A percentile compares a stretch with the other conserved stretches of the same genome.
Conservation (phyloP, 106 monocot species). For the Apostasia shenzhenica region DNA sequence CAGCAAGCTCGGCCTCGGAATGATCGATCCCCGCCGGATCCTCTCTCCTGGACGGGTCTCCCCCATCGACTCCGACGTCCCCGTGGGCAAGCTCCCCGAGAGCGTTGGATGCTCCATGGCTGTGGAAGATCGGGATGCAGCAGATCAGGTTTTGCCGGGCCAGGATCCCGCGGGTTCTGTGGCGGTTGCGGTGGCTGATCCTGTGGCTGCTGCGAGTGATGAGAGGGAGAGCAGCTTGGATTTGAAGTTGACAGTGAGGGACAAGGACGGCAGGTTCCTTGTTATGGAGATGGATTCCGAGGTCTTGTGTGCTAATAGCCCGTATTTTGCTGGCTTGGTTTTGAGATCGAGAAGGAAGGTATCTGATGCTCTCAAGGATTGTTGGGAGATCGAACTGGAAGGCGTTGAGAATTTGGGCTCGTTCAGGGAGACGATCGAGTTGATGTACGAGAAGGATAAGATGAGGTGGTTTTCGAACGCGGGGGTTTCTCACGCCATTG, state of each 20-base stretch:
- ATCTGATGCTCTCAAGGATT: constrained; percentile 12
- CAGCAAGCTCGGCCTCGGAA: constrained; percentile 28
- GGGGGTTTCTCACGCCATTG: constrained; percentile 61
- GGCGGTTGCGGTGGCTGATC: not conserved
- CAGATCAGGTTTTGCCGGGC: constrained; percentile 9
- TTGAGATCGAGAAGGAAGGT: constrained; percentile 13
- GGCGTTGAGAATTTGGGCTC: constrained; percentile 49
- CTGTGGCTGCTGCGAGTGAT: not conserved
- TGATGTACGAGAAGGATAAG: constrained; percentile 58
- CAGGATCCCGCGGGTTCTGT: not conserved
- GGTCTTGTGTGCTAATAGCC: constrained; percentile 51
- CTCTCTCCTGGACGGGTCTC: constrained; percentile 89
- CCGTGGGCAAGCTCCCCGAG: constrained; percentile 20
- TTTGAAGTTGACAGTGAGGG: constrained; percentile 59
- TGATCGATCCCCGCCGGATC: constrained; percentile 69
- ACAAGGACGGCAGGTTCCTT: constrained; percentile 46
- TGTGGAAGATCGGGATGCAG: not conserved
- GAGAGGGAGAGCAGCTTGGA: constrained; percentile 22
- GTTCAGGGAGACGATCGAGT: constrained; percentile 74
- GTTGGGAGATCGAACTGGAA: constrained; percentile 53
- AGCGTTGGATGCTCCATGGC: not conserved
- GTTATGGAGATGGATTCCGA: constrained; percentile 54
- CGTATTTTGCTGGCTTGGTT: constrained; percentile 41
- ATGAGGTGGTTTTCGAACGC: constrained; percentile 38
- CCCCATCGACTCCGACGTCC: constrained; percentile 61